A percentile compares a stretch with the other conserved stretches of the same genome.
These are phyloP conservation scores for Verticillium klebahnii DNA, from an alignment of 2,329 filamentous ascomycete species.

Conservation along the genomic window DNA sequence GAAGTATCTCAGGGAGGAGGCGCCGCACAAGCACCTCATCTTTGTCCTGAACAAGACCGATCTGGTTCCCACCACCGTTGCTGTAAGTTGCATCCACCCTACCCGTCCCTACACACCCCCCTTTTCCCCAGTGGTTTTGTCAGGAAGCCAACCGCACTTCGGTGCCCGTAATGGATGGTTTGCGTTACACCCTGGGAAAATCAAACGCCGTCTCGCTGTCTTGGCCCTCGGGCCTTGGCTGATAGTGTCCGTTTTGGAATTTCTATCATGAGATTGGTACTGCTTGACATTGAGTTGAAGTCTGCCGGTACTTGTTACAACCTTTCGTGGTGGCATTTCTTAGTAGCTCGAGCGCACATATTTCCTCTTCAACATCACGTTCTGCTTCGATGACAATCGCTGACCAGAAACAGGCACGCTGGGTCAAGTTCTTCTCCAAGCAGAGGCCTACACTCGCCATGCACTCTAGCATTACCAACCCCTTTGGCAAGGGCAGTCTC, in stretches of 20 bases:
- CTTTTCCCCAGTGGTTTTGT: slow-evolving; percentile 65
- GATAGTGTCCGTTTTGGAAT: slow-evolving; percentile 85
- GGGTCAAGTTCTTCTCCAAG: slow-evolving; percentile 84
- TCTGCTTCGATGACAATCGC: slow-evolving; percentile 13
- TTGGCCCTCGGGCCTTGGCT: slow-evolving; percentile 62
- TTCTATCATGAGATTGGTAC: slow-evolving; percentile 67
- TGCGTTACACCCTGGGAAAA: slow-evolving; percentile 99
- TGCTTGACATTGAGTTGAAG: slow-evolving; percentile 99
- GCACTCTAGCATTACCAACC: slow-evolving; percentile 90
- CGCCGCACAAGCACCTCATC: slow-evolving; percentile 91
- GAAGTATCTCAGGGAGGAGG: slow-evolving; percentile 51
- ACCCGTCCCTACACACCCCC: slow-evolving; percentile 7
- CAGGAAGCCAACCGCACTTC: slow-evolving; percentile 74
- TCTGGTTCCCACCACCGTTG: slow-evolving; percentile 84
- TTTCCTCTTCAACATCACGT: slow-evolving; percentile 13
- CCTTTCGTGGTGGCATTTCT: slow-evolving; percentile 71
- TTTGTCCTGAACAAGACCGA: slow-evolving; percentile 92
- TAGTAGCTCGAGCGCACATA: slow-evolving; percentile 94
- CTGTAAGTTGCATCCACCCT: slow-evolving; percentile 64
- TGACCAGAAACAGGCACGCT: slow-evolving; percentile 65
- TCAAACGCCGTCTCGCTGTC: slow-evolving; percentile 66
- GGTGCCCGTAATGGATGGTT: slow-evolving; percentile 64
- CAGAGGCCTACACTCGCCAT: slow-evolving; percentile 94
- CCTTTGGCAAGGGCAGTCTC: slow-evolving; percentile 91
- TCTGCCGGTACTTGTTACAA: slow-evolving; percentile 55